Base-by-base conservation (phyloP, 2,329 filamentous ascomycete genomes). In the Aspergillus transmontanensis region DNA sequence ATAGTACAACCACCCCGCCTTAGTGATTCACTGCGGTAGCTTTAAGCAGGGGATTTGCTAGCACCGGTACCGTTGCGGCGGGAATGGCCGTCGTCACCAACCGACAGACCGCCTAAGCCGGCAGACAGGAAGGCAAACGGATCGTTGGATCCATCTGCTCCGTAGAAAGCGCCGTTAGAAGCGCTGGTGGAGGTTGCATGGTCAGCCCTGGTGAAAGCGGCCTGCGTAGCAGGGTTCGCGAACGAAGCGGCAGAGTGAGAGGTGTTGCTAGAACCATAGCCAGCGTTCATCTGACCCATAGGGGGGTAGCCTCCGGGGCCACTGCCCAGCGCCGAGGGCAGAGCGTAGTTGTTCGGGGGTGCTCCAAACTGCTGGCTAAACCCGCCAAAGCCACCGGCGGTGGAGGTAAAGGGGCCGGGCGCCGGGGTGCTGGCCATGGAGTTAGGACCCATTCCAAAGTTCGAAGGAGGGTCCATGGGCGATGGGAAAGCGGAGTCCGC, bases 401-500 rank as follows among this genome's bases (percentile, higher is more conserved):
- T 87, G 60, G 90, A 89, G 59, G 90, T 86, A 71, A 93, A 93
- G 1, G 89, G 88, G 28, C 87, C 93, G 14, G 91, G 92, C 11
- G 90, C 93, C 30, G 91, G 90, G 36, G 88, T 93, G 67, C 91
- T 92, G 58, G 87, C 87, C 88, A 97, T 96, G n/a, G 91, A 93
- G 60, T 88, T 90, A 63, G 92, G 91, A 59, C 89, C 90, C 91
- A 96, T 95, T 71, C 89, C 88, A 75, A 94, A 97, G 75, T 88
- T 89, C 34, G 91, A 90, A 1, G 90, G 87, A 56, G 90, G 89
- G 66, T 97, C 93, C 90, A 97, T 96, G 23, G 92, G 90, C 12
- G 92, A 94, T 16, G 92, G 90, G 80, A 95, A 97, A 50, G 92
- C 92, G 45, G 93, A 94, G 78, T 98, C 95, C 34, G 94, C 94